phyloP scores from a whole-genome alignment of 1,139 yeast species.

The Candida tunisiensis region DNA sequence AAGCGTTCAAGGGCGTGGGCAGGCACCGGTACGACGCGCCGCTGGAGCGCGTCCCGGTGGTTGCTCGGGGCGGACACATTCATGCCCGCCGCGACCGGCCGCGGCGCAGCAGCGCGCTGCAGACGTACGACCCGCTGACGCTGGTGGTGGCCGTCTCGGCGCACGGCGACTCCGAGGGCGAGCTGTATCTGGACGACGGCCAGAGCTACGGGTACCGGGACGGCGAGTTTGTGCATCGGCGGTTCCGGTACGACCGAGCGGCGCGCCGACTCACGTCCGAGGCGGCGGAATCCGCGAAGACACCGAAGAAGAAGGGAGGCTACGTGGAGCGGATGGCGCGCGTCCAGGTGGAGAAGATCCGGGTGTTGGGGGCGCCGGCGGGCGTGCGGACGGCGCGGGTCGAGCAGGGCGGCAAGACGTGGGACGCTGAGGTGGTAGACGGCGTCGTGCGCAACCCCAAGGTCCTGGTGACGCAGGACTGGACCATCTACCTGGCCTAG shows the following conservation, averaged over 20 bases:
- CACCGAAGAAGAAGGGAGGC: too few species aligned
- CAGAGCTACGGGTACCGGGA: conserved; percentile 42
- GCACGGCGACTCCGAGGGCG: conserved; percentile 31
- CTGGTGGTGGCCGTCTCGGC: conserved; percentile 43
- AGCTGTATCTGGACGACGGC: conserved; percentile 71
- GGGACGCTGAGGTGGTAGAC: conserved; percentile 20
- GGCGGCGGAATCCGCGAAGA: conserved; percentile 1
- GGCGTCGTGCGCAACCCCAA: conserved; percentile 36
- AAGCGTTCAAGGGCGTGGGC: conserved; percentile 22
- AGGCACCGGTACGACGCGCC: conserved; percentile 28
- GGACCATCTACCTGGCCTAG: conserved; percentile 23
- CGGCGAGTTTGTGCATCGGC: conserved; percentile 30
- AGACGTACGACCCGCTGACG: conserved; percentile 75
- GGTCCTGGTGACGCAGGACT: conserved; percentile 30
- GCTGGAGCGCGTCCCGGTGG: conserved; percentile 52
- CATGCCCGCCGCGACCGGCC: conserved; percentile 50
- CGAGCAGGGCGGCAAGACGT: conserved; percentile 20
- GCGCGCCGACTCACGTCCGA: conserved; percentile 1
- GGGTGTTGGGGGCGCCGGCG: conserved; percentile 2
- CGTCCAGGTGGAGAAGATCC: conserved; percentile 15
- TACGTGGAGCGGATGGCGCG: too few species aligned
- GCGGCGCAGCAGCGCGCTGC: conserved; percentile 64
- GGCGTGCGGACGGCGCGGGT: too few species aligned
- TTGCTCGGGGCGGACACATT: conserved; percentile 64
- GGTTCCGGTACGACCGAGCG: conserved; percentile 18